Base-by-base conservation (phyloP, 371 early-diverging fungal species). In the Apophysomyces trapeziformis region DNA sequence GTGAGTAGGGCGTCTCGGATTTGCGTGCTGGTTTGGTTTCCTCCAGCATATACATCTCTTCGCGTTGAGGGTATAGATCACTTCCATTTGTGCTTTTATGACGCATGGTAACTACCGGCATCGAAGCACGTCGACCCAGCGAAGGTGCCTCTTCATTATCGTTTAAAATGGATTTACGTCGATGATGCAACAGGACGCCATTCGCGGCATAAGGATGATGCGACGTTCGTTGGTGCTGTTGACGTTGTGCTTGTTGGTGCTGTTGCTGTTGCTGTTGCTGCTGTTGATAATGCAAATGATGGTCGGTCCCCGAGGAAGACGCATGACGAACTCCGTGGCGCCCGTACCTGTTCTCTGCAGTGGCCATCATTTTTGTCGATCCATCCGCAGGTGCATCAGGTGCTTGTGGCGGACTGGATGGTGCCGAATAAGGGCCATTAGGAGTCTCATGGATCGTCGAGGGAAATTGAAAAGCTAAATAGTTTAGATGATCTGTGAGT, bases 1-100 rank as follows among this genome's bases (percentile, higher is more conserved):
- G 86, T 26, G 89, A 81, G 69, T 92, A 91, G 4, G 90, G 90
- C 13, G 85, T 86, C 45, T 89, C 87, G 9, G 74, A 64, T 50
- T 50, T 50, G 21, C 54, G 54, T 50, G 54, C 54, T 0, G 54
- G 54, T 57, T 46, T 43, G 54, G 47, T 63, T n/a, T 62, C 35
- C 3, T 64, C 57, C 47, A 38, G 21, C 54, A 50, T 1, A 21
- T 50, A 50, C 21, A 50, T 16, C 21, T 50, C 54, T 26, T 50
- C 54, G n/a, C 21, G 54, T 21, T 50, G 54, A 50, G 54, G 54
- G 21, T 50, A 50, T 11, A 50, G 21, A 50, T 50, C 54, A 50
- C 21, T 50, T 50, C 54, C 54, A 50, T 21, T 50, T 18, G n/a
- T 50, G 21, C 54, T 50, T 21, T 50, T 50, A 21, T 50, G 54